A percentile compares a stretch with the other conserved stretches of the same genome.
Conservation (phyloP, 2,329 filamentous ascomycete species). For the Didymella segeticola region DNA sequence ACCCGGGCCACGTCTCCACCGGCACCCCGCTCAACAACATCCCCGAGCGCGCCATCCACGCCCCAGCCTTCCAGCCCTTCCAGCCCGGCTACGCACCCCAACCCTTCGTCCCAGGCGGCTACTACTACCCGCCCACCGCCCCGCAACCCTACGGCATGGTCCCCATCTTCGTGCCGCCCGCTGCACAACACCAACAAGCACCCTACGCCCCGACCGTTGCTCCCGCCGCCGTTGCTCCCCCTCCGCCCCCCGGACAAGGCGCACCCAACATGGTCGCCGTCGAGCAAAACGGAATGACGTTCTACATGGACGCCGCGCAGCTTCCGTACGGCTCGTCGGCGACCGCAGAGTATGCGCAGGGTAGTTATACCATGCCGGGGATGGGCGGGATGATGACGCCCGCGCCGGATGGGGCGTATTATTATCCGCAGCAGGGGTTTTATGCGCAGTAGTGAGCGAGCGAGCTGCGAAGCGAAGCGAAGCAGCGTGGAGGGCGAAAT, state of each 20-base stretch:
- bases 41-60: conserved; percentile 89
- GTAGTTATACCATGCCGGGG: conserved; percentile 63
- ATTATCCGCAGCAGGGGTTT: conserved; percentile 66
- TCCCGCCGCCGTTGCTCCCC: conserved; percentile 41
- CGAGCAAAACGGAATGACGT: conserved; percentile 94
- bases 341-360: conserved; percentile 47
- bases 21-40: conserved; percentile 90
- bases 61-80: conserved; percentile 80
- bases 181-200: conserved; percentile 61
- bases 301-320: conserved; percentile 87
- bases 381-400: conserved; percentile 83
- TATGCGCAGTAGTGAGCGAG: too few relatives aligned
- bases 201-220: conserved; percentile 53
- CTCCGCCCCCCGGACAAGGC: conserved; percentile 38
- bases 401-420: conserved; percentile 61
- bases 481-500: too few relatives aligned
- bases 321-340: conserved; percentile 59
- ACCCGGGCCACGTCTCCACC: conserved; percentile 72
- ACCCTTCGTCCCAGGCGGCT: conserved; percentile 52
- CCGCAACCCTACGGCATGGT: conserved; percentile 53
- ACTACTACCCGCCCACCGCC: conserved; percentile 67
- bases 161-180: conserved; percentile 66
- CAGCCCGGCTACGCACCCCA: conserved; percentile 61
- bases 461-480: too few relatives aligned
- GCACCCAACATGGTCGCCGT: conserved; percentile 72